These are phyloP conservation scores for Sextonia rubra DNA, from an alignment of 164 flowering plant species.

Conservation along the genomic window DNA sequence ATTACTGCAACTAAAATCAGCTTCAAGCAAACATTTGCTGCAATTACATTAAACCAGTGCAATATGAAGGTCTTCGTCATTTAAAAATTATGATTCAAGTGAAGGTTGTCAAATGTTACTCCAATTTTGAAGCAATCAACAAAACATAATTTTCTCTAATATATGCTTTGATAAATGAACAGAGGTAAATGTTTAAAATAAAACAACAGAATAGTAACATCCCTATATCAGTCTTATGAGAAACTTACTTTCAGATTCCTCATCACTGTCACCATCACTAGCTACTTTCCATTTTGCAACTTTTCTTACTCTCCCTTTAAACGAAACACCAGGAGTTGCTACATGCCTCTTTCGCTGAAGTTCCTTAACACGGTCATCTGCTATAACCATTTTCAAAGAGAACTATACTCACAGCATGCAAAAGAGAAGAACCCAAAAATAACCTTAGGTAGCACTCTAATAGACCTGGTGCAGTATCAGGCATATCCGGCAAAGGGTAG, in stretches of 20 bases:
- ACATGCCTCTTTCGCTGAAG: conserved; percentile 83
- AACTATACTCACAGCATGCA: neutral
- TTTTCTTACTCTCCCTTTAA: conserved; percentile 84
- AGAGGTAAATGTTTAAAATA: neutral
- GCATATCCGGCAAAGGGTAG: conserved; percentile 90
- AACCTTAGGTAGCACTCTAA: neutral
- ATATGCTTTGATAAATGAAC: too few relatives aligned
- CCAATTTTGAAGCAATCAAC: neutral
- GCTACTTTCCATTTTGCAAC: conserved; percentile 65
- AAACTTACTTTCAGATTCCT: conserved; percentile 60
- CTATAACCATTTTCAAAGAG: conserved; percentile 25
- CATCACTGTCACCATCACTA: conserved; percentile 73
- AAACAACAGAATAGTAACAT: neutral
- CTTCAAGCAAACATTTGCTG: too few relatives aligned
- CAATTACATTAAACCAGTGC: too few relatives aligned
- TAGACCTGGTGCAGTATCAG: conserved; percentile 65
- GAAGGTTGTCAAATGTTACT: neutral
- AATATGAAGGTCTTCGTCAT: neutral
- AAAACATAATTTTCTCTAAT: too few relatives aligned
- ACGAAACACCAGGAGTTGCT: conserved; percentile 73
- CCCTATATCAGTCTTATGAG: neutral
- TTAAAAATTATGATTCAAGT: neutral
- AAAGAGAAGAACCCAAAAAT: neutral
- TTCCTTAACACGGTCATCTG: conserved; percentile 79
- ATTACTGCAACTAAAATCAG: too few relatives aligned